Base-by-base conservation (phyloP, 2,329 filamentous ascomycete genomes). In the Blumeria hordei region DNA sequence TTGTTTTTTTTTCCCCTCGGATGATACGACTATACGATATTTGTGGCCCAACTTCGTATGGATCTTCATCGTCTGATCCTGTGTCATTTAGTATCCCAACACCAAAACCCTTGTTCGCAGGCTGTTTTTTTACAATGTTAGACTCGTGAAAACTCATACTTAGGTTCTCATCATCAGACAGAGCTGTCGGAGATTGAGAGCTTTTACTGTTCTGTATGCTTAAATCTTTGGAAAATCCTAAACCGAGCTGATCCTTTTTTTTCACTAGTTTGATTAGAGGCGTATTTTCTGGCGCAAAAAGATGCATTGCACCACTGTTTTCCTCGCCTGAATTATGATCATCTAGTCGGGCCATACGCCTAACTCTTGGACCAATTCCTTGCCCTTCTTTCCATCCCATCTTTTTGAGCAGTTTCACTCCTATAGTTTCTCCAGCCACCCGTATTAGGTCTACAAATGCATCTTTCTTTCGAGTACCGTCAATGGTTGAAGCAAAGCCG, bases 311-410 rank as follows among this genome's bases (percentile, higher is more conserved):
- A 47, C 68, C 68, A 14, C 69, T 64, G 9, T 18, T 18, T 18
- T 69, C 68, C 14, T 65, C 66, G 0, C 63, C 62, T 6, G 63
- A 62, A 32, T 66, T 67, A 45, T 69, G 72, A 44, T 75, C 74
- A 54, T 76, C 83, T 12, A 90, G 72, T 51, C 82, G 74, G 39
- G 88, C 86, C 64, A 73, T 74, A 52, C 92, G 77, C 55, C 80
- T 78, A 36, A 95, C 71, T 67, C 87, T 94, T 21, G 88, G 87
- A 0, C 92, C 92, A 58, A 96, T 80, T 3, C 92, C 92, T 67
- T 96, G 88, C 0, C 88, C 90, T 59, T 90, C 84, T 62, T 83
- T 85, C 92, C 92, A 98, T 14, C 90, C 92, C 90, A 98, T 96
- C 63, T 76, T 84, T 64, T 84, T 85, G 57, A 96, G 70, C 14